Evolutionary conservation across 2,329 filamentous ascomycete genomes (phyloP), one percentile per base, ranked within the genome.

Genomic region (Fusarium staphyleae): DNA sequence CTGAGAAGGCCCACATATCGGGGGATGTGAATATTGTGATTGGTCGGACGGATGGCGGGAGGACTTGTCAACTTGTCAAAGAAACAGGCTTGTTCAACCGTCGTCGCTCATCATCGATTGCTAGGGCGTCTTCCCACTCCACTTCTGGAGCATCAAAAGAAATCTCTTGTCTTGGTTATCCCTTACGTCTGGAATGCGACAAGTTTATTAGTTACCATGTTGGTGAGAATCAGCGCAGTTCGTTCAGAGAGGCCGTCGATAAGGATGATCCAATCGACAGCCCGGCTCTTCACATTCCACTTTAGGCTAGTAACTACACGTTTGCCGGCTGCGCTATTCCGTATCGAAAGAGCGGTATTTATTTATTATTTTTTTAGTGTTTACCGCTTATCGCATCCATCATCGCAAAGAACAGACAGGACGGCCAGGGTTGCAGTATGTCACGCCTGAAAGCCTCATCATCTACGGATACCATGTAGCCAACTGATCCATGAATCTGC

Each of bases 101-200:
- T 24, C 19, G 37, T 13, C 33, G 30, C 36, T 36, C 16, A n/a
- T 49, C 26, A 18, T 36, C 26, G n/a, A 34, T 6, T 32, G 28
- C 19, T 29, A 56, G 28, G 43, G 14, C 15, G 24, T 19, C 16
- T 45, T 26, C n/a, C 18, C 16, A 19, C 34, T 36, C 40, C 40
- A 45, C 48, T 33, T 32, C 13, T 11, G 11, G 13, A 36, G 30
- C 24, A 26, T 35, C 33, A 32, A 48, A 32, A 45, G 22, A 7
- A 13, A 16, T 32, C 41, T 18, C 16, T 47, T 45, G 43, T 47
- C 47, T 49, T 12, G 18, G 35, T 35, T 48, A 36, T 39, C 44
- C 53, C 53, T 47, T 58, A 44, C 48, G 39, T 18, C 30, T 29
- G 49, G 58, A 59, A 62, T 59, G 49, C 49, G 52, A 51, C 45